Percentiles rank a stretch among this genome's conserved stretches.
phyloP scores from a whole-genome alignment of 441 rosid genomes.

The Populus tomentosa region DNA sequence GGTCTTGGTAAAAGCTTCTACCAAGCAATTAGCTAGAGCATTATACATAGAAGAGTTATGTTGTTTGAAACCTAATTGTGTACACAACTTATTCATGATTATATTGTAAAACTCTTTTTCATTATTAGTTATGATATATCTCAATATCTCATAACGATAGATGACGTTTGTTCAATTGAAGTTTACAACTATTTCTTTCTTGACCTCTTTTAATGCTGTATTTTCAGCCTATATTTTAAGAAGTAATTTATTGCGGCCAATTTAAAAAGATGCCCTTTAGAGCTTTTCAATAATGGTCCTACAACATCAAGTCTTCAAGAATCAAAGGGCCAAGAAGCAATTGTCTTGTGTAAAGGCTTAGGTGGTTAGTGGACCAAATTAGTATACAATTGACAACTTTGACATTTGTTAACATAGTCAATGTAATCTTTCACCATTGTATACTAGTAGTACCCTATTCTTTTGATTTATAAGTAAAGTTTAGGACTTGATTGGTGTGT shows the following conservation, averaged over 20 bases:
- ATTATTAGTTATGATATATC: not conserved
- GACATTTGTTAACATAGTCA: not conserved
- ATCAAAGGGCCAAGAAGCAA: slow-evolving; percentile 3
- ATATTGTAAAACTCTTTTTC: too few relatives aligned
- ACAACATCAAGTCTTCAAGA: slow-evolving; percentile 7
- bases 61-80: too few relatives aligned
- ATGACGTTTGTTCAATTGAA: slow-evolving; percentile 3
- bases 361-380: not conserved
- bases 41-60: too few relatives aligned
- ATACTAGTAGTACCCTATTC: slow-evolving; percentile 8
- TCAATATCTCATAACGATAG: not conserved
- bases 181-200: not conserved
- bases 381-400: slow-evolving; percentile 6
- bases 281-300: not conserved
- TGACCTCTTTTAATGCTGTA: too few relatives aligned
- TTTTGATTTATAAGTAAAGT: not conserved
- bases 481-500: not conserved
- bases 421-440: slow-evolving; percentile 3
- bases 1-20: too few relatives aligned
- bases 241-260: too few relatives aligned
- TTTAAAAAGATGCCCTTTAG: not conserved
- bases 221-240: too few relatives aligned
- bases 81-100: too few relatives aligned
- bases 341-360: not conserved
- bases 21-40: too few relatives aligned